phyloP scores from a whole-genome alignment of 192 early-diverging fungal genomes.

The Coemansia sp. region DNA sequence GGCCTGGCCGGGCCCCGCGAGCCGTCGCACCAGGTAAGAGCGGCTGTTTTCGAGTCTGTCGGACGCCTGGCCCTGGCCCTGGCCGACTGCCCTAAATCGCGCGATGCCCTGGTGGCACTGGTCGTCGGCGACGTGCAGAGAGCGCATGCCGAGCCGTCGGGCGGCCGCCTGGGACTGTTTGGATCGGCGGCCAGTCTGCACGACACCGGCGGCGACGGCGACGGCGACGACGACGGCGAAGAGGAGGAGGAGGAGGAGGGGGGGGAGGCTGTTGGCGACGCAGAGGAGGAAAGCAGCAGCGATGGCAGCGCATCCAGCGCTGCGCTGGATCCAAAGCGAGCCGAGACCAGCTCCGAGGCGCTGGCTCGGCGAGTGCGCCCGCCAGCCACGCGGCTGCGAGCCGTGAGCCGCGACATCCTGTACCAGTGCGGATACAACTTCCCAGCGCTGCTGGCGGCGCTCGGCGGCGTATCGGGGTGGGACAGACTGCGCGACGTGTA shows the following conservation, averaged over 20 bases:
- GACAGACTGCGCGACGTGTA: constrained; percentile 49
- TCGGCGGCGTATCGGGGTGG: constrained; percentile 24
- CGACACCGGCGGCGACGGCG: constrained; percentile 13
- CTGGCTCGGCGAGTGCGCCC: background rate
- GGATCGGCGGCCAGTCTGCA: constrained; percentile 24
- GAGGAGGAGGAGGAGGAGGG: background rate
- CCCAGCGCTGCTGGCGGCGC: constrained; percentile 36
- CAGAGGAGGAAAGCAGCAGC: background rate
- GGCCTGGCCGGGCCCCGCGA: constrained; percentile 45
- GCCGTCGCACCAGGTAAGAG: constrained; percentile 49
- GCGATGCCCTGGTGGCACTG: constrained; percentile 34
- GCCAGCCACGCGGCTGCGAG: background rate
- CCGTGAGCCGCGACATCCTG: constrained; percentile 33
- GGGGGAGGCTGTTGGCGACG: constrained; percentile 4
- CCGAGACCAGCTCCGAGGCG: too few relatives aligned
- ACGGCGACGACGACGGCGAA: constrained; percentile 12
- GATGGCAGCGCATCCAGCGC: too few relatives aligned
- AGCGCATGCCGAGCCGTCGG: constrained; percentile 15
- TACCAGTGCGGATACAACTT: constrained; percentile 54
- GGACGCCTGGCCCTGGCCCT: constrained; percentile 47
- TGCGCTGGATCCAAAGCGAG: too few relatives aligned
- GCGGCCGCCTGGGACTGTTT: constrained; percentile 20
- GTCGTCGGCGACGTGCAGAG: constrained; percentile 34
- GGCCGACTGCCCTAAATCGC: constrained; percentile 34
- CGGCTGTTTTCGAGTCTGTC: constrained; percentile 47